phyloP scores from a whole-genome alignment of 768 basidiomycete species.

The Tubosaeta brunneosetosa region DNA sequence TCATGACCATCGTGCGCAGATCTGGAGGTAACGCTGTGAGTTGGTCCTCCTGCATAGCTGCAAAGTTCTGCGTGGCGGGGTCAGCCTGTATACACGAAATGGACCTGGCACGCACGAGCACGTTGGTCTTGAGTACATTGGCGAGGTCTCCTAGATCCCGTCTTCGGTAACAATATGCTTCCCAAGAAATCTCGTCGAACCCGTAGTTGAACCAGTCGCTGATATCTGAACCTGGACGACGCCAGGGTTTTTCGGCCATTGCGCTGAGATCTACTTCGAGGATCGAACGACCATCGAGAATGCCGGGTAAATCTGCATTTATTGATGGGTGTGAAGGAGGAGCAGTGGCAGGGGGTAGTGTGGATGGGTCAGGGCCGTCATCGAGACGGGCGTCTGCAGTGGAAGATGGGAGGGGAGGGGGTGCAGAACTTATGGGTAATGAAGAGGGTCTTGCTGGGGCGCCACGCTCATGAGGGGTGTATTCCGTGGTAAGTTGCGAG shows the following conservation, averaged over 20 bases:
- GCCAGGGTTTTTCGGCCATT: slow-evolving; percentile 83
- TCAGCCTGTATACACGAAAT: slow-evolving; percentile 4
- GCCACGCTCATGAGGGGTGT: slow-evolving; percentile 67
- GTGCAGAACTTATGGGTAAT: slow-evolving; percentile 17
- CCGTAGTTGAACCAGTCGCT: slow-evolving; percentile 99
- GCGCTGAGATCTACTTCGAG: slow-evolving; percentile 78
- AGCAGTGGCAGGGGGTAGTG: slow-evolving; percentile 61
- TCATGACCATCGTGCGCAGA: slow-evolving; percentile 83
- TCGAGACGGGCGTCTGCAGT: slow-evolving; percentile 26
- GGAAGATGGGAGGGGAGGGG: slow-evolving; percentile 18
- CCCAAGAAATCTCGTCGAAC: slow-evolving; percentile 96
- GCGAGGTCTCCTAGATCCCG: slow-evolving; percentile 78
- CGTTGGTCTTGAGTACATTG: slow-evolving; percentile 74
- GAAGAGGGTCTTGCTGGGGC: slow-evolving; percentile 33
- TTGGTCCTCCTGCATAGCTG: slow-evolving; percentile 80
- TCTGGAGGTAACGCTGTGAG: slow-evolving; percentile 74
- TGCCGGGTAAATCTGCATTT: slow-evolving; percentile 62
- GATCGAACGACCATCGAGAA: slow-evolving; percentile 71
- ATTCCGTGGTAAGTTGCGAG: slow-evolving; percentile 74
- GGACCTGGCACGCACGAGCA: slow-evolving; percentile 54
- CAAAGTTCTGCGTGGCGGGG: slow-evolving; percentile 54
- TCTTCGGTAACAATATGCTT: slow-evolving; percentile 82
- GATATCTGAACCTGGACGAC: slow-evolving; percentile 85
- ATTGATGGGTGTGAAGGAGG: slow-evolving; percentile 79
- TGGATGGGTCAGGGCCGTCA: slow-evolving; percentile 58